Percentiles rank a stretch among this genome's conserved stretches.
Evolutionary conservation across 2,329 filamentous ascomycete genomes (phyloP).

Genomic region (Cladobotryum mycophilum): DNA sequence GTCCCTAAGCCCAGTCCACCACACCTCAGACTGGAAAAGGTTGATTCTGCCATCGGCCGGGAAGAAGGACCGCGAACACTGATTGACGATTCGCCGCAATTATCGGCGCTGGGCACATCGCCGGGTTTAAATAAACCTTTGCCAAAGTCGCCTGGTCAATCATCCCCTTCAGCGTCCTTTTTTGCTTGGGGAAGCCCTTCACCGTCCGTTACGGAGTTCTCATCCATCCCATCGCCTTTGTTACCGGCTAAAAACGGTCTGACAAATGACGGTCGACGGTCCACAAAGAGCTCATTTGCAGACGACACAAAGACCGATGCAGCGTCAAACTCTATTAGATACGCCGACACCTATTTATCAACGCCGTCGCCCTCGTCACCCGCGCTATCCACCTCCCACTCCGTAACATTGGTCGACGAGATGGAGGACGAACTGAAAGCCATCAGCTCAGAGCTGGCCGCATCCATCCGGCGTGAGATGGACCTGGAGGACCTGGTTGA

Average conservation of each 20-base stretch:
- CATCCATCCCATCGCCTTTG: slow-evolving; percentile 48
- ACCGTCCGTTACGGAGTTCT: slow-evolving; percentile 44
- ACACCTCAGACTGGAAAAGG: slow-evolving; percentile 44
- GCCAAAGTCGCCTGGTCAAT: slow-evolving; percentile 46
- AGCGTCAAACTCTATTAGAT: slow-evolving; percentile 39
- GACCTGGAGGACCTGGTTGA: slow-evolving; percentile 94
- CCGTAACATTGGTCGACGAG: slow-evolving; percentile 62
- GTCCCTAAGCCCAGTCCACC: slow-evolving; percentile 45
- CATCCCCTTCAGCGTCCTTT: slow-evolving; percentile 44
- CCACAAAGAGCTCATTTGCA: slow-evolving; percentile 24
- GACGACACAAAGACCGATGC: slow-evolving; percentile 35
- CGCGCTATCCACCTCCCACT: slow-evolving; percentile 22
- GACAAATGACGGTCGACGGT: slow-evolving; percentile 27
- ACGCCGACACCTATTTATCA: slow-evolving; percentile 46
- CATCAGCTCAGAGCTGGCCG: slow-evolving; percentile 86
- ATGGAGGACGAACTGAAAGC: slow-evolving; percentile 92
- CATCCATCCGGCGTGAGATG: slow-evolving; percentile 91
- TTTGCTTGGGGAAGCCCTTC: slow-evolving; percentile 48
- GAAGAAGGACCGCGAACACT: slow-evolving; percentile 20
- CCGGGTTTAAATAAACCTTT: slow-evolving; percentile 48
- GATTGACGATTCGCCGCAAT: slow-evolving; percentile 22
- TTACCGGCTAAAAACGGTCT: slow-evolving; percentile 34
- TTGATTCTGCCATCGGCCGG: slow-evolving; percentile 27
- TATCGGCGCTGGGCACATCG: slow-evolving; percentile 20
- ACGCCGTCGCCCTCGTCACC: slow-evolving; percentile 36